Base-by-base conservation (phyloP, 1,284 basidiomycete genomes). In the Wolfiporia cocos region DNA sequence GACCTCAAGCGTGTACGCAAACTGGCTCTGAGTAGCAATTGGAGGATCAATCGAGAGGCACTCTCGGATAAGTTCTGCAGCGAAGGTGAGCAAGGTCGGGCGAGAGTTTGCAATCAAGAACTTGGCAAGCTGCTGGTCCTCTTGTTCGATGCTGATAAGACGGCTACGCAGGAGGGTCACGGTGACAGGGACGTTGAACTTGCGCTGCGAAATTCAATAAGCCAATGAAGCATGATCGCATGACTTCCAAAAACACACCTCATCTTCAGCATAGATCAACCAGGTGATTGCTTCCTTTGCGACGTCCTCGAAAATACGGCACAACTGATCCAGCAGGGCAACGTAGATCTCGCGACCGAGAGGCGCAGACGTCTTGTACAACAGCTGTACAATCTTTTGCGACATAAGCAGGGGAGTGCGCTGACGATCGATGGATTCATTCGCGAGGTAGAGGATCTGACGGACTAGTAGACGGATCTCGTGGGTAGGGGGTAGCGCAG, bases 261-360 rank as follows among this genome's bases (percentile, higher is more conserved):
- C 90, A 63, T 99, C 96, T 61, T 99, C 94, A 12, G 95, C 91
- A 59, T 94, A 97, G 37, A 98, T 70, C 39, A 99, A 71, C 96
- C 96, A 99, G 11, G 88, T 92, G 44, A 94, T 89, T 7, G 95
- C 96, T 67, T 99, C 96, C 65, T 92, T 92, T 17, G 89, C 91
- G 34, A 97, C 94, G 56, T 96, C 92, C 54, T 89, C 81, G 49
- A 92, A 95, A 21, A 84, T 70, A 49, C 85, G 81, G 65, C 96
- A 99, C 18, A 99, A 72, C 49, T 90, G 84, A 51, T 95, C 89
- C 18, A 99, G 71, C 37, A 99, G 69, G 28, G 84, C 78, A 24
- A 92, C 91, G 62, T 93, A 98, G 19, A 95, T 84, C 59, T 96
- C 92, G 39, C 94, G 78, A 0, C 87, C 92, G 34, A 97, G 71